Evolutionary conservation across 768 basidiomycete genomes (phyloP).

Genomic region (Grammothele lineata): DNA sequence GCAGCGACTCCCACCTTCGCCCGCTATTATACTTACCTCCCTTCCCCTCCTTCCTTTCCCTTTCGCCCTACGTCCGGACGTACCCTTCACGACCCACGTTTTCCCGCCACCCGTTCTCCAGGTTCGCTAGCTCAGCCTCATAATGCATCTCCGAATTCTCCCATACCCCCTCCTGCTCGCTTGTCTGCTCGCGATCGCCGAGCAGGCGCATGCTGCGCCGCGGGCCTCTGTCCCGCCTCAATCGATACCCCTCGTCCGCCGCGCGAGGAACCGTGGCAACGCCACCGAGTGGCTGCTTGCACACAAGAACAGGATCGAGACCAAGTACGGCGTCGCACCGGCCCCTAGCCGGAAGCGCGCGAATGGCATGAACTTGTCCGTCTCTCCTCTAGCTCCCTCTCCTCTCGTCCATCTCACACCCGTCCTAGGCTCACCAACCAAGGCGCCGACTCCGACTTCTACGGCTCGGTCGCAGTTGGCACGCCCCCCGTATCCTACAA

Average conservation of each 20-base stretch:
- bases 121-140: too few relatives aligned
- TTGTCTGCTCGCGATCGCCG: too few relatives aligned
- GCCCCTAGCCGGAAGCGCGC: constrained; percentile 16
- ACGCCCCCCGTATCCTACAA: constrained; percentile 78
- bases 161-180: too few relatives aligned
- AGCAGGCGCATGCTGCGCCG: too few relatives aligned
- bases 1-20: too few relatives aligned
- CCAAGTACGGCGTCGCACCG: constrained; percentile 23
- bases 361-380: constrained; percentile 12
- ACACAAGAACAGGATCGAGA: constrained; percentile 23
- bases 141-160: too few relatives aligned
- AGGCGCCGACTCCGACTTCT: constrained; percentile 67
- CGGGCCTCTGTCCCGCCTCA: constrained; percentile 4
- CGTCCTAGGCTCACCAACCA: constrained; percentile 58
- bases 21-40: too few relatives aligned
- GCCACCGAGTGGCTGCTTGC: constrained; percentile 16
- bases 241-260: constrained; percentile 20
- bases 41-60: too few relatives aligned
- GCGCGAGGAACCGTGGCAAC: constrained; percentile 1
- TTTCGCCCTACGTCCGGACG: too few relatives aligned
- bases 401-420: neutral
- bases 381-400: neutral
- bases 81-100: too few relatives aligned
- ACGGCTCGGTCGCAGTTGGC: constrained; percentile 73
- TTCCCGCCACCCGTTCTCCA: too few relatives aligned